Evolutionary conservation across 176 grass and related monocot genomes (phyloP), one percentile per base, ranked within the genome.

Genomic region (Cenchrus americanus): DNA sequence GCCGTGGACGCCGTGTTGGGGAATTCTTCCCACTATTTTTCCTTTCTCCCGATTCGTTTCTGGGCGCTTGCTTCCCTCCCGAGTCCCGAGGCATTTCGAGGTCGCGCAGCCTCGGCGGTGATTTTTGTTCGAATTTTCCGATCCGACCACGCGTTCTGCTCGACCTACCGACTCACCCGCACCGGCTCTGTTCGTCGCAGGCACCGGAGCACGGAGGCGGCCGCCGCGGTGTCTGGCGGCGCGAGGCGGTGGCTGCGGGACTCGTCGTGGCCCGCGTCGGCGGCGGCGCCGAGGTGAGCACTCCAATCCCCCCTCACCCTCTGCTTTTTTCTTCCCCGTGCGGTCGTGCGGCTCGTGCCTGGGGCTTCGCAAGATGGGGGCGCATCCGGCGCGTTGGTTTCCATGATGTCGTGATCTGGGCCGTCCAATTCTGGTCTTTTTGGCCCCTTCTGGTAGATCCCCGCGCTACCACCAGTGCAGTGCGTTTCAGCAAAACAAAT

Each of bases 231-330:
- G 84, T 26, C 66, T 47, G 81, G 32, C 54, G 80, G 80, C 80
- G 66, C 85, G 21, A 68, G 89, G 70, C 71, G 85, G 85, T 83
- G 82, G 85, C 82, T 87, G 27, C 82, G 89, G 40, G 77, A 78
- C 77, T 82, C 85, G 1, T 34, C 79, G 19, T 55, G 78, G 66
- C 72, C 71, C 43, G 23, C 75, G 68, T 73, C 80, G 59, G 7
- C 82, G 61, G 6, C 53, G 82, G 17, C 61, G 27, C 9, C 68
- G 65, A 74, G 82, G 89, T 88, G 77, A 91, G 85, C 82, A 8
- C 26, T 6, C 62, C 13, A 14, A n/a, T 7, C 21, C 46, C 9
- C 17, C 15, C 14, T 11, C 41, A 2, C 34, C 7, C 42, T 26
- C 64, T 8, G 1, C 5, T 53, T 19, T 23, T 34, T 54, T 44